Conservation (phyloP, 1,284 basidiomycete genomes). For the Xerocomus alliaceus region DNA sequence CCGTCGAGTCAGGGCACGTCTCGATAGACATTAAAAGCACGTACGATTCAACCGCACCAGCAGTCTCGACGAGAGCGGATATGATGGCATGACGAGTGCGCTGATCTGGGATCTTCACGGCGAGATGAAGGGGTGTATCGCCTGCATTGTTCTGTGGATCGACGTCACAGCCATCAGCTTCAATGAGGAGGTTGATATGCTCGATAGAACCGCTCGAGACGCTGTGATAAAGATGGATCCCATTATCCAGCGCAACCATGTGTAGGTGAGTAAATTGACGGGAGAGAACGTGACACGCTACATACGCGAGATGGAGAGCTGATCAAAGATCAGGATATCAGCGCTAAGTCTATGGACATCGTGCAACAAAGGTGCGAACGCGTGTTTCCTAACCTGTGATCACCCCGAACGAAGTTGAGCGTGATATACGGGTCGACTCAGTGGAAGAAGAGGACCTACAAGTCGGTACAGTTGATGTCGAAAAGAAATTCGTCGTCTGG, state of each 20-base stretch:
- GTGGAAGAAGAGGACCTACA: conserved; percentile 26
- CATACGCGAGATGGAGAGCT: conserved; percentile 44
- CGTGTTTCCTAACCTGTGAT: conserved; percentile 36
- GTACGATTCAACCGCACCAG: conserved; percentile 38
- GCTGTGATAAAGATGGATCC: conserved; percentile 13
- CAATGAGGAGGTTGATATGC: conserved; percentile 32
- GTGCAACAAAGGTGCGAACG: conserved; percentile 29
- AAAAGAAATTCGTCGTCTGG: conserved; percentile 32
- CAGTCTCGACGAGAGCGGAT: conserved; percentile 28
- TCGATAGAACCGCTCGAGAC: conserved; percentile 26
- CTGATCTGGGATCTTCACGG: conserved; percentile 28
- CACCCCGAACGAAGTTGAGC: conserved; percentile 2
- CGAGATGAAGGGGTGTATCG: conserved; percentile 39
- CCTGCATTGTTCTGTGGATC: conserved; percentile 36
- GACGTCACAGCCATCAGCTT: conserved; percentile 40
- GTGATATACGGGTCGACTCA: not conserved
- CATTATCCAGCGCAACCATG: not conserved
- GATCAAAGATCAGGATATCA: conserved; percentile 18
- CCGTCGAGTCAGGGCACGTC: not conserved
- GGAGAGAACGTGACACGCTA: conserved; percentile 1
- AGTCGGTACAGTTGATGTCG: conserved; percentile 40
- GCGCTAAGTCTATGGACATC: not conserved
- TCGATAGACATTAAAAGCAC: conserved; percentile 4
- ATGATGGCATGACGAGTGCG: conserved; percentile 31
- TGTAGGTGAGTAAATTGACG: not conserved